These are phyloP conservation scores for Ophiostoma novo-ulmi DNA, from an alignment of 2,329 filamentous ascomycete genomes.

Conservation along the genomic window DNA sequence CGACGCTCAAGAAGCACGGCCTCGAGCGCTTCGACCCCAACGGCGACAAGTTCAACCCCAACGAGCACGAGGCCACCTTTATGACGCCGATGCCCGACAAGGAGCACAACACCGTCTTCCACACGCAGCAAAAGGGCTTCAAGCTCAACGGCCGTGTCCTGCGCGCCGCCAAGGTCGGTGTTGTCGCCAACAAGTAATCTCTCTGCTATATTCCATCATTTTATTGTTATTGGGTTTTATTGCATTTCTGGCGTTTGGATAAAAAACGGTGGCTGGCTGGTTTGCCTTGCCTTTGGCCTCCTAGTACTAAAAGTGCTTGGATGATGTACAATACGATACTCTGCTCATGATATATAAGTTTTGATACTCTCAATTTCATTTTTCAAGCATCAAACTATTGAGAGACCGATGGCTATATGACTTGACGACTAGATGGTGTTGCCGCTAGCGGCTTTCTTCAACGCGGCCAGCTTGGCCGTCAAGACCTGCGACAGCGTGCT, in stretches of 20 bases:
- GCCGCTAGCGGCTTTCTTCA: background rate
- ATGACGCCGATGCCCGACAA: conserved; percentile 83
- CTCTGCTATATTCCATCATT: background rate
- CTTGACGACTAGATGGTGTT: background rate
- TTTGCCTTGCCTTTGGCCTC: background rate
- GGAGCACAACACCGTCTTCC: conserved; percentile 85
- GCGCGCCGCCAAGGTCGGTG: conserved; percentile 90
- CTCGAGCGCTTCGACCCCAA: conserved; percentile 81
- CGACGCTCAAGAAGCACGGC: conserved; percentile 88
- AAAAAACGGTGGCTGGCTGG: background rate
- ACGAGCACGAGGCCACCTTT: conserved; percentile 94
- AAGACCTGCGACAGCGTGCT: conserved; percentile 10
- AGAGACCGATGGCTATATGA: background rate
- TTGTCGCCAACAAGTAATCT: conserved; percentile 70
- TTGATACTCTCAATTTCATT: background rate
- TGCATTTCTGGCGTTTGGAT: conserved; percentile 24
- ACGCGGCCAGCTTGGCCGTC: conserved; percentile 1
- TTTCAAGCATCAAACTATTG: background rate
- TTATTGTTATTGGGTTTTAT: background rate
- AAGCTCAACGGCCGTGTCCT: conserved; percentile 84
- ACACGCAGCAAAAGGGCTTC: conserved; percentile 94
- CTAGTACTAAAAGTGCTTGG: background rate
- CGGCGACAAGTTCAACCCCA: conserved; percentile 88
- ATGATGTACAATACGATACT: conserved; percentile 25
- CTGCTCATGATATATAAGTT: conserved; percentile 27